These are phyloP conservation scores for Cerioporus squamosus DNA, from an alignment of 1,284 basidiomycete genomes.

Conservation along the genomic window DNA sequence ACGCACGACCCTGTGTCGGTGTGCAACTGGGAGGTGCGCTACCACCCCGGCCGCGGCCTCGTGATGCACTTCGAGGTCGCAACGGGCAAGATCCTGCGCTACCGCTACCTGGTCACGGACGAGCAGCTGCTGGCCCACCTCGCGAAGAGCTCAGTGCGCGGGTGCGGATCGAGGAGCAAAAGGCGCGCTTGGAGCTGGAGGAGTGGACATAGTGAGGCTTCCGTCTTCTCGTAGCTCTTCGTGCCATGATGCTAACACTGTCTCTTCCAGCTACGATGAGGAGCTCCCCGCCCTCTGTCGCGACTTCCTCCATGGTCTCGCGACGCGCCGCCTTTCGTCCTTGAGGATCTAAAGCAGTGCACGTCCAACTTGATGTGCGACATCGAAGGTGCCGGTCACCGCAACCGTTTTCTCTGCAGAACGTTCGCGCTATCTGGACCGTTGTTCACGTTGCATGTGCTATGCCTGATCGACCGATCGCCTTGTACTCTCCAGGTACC, in stretches of 20 bases:
- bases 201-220: slow-evolving; percentile 21
- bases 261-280: slow-evolving; percentile 13
- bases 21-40: slow-evolving; percentile 25
- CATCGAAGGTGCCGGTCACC: no score
- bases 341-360: not conserved
- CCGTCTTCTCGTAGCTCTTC: no score
- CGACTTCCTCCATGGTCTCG: slow-evolving; percentile 17
- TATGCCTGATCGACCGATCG: no score
- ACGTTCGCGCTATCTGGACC: no score
- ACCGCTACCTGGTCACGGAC: slow-evolving; percentile 21
- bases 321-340: slow-evolving; percentile 11
- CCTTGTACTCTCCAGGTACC: no score
- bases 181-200: slow-evolving; percentile 14
- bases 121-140: slow-evolving; percentile 12
- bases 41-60: slow-evolving; percentile 5
- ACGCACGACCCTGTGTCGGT: slow-evolving; percentile 23
- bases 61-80: slow-evolving; percentile 21
- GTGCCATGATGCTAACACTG: not conserved
- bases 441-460: no score
- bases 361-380: no score
- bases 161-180: slow-evolving; percentile 14
- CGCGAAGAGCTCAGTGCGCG: slow-evolving; percentile 6
- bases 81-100: slow-evolving; percentile 18
- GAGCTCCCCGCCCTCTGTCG: slow-evolving; percentile 18
- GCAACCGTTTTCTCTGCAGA: no score